These are phyloP conservation scores for Neurospora sp. DNA, from an alignment of 2,329 filamentous ascomycete genomes.

Conservation along the genomic window DNA sequence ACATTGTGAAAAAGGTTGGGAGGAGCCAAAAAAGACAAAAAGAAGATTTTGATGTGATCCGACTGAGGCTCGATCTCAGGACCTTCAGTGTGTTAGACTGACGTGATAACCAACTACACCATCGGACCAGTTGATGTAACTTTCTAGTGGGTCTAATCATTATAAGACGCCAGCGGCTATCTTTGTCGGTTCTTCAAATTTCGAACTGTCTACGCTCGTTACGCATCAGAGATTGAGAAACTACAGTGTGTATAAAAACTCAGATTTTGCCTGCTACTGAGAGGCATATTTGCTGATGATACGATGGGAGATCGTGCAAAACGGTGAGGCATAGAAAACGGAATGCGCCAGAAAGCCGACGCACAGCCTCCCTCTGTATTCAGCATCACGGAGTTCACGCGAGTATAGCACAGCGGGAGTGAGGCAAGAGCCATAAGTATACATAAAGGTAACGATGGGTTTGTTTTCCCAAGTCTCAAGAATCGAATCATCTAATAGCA, in stretches of 20 bases:
- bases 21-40: background rate
- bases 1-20: background rate
- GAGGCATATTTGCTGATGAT: background rate
- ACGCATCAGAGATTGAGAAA: background rate
- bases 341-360: background rate
- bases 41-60: background rate
- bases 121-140: constrained; percentile 1
- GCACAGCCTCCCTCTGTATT: background rate
- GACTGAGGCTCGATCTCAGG: constrained; percentile 10
- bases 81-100: constrained; percentile 28
- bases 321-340: background rate
- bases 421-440: background rate
- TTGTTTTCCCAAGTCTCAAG: background rate
- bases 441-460: background rate
- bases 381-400: background rate
- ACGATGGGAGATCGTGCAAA: background rate
- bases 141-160: background rate
- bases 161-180: background rate
- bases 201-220: background rate
- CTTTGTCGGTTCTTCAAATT: background rate
- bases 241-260: background rate
- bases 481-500: too few species aligned
- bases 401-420: background rate
- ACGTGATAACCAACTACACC: constrained; percentile 33
- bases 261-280: background rate